Conservation (phyloP, 1,284 basidiomycete genomes). For the Boletus mariae region DNA sequence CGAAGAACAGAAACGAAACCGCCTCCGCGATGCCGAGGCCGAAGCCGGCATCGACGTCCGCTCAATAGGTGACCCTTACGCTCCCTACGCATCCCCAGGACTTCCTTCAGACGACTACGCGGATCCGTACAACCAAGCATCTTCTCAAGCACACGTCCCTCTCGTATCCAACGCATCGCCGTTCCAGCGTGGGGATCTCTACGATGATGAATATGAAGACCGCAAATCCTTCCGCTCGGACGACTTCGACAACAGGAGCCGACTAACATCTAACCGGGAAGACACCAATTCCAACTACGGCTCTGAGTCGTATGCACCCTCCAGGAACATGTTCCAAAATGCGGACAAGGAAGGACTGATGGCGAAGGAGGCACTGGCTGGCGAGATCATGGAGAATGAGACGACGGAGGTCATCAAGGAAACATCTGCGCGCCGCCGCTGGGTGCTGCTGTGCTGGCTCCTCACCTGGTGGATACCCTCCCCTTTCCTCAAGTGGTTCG, state of each 20-base stretch:
- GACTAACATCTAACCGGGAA: slow-evolving; percentile 70
- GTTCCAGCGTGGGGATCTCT: slow-evolving; percentile 65
- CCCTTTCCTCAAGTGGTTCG: slow-evolving; percentile 65
- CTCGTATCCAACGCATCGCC: slow-evolving; percentile 80
- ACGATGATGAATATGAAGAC: slow-evolving; percentile 80
- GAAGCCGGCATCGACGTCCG: slow-evolving; percentile 70
- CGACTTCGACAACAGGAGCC: slow-evolving; percentile 71
- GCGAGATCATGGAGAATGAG: slow-evolving; percentile 80
- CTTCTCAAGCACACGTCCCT: slow-evolving; percentile 60
- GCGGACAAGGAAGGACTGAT: slow-evolving; percentile 68
- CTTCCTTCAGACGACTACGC: slow-evolving; percentile 42
- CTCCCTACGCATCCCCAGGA: slow-evolving; percentile 59
- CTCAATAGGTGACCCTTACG: slow-evolving; percentile 74
- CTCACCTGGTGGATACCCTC: slow-evolving; percentile 91
- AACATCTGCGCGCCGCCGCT: slow-evolving; percentile 74
- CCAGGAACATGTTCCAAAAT: slow-evolving; percentile 91
- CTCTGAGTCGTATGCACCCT: slow-evolving; percentile 89
- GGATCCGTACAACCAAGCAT: slow-evolving; percentile 43
- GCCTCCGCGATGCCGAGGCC: slow-evolving; percentile 68
- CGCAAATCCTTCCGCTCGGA: slow-evolving; percentile 71
- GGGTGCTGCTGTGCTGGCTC: slow-evolving; percentile 88
- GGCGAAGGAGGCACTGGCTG: slow-evolving; percentile 78
- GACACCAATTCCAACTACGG: slow-evolving; percentile 79
- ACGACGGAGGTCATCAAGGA: slow-evolving; percentile 86
- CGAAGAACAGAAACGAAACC: slow-evolving; percentile 79